These are phyloP conservation scores for Malus orientalis DNA, from an alignment of 306 rosid genomes.

Conservation along the genomic window DNA sequence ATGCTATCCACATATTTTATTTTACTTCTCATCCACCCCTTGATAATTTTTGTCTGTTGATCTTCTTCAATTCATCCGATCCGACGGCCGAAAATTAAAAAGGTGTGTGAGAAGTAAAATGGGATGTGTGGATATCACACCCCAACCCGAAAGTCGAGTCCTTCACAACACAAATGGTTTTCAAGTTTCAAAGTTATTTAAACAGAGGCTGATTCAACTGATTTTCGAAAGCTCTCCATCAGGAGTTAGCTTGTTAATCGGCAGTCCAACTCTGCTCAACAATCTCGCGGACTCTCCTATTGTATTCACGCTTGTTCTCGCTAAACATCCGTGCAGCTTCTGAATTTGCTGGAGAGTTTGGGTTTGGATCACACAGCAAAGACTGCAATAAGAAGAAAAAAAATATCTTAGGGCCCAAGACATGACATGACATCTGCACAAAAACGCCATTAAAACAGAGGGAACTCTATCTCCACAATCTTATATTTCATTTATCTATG, in stretches of 20 bases:
- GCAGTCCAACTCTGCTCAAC: slow-evolving; percentile 99
- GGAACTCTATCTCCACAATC: not conserved
- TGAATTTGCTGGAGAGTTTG: slow-evolving; percentile 95
- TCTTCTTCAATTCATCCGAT: too few relatives aligned
- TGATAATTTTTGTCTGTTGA: too few relatives aligned
- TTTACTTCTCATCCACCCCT: too few relatives aligned
- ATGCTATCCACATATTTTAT: accelerated
- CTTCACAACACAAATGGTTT: slow-evolving; percentile 38
- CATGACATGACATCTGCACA: not conserved
- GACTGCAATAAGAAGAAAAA: slow-evolving; percentile 52
- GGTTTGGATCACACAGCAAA: slow-evolving; percentile 93
- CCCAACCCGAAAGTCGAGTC: slow-evolving; percentile 11
- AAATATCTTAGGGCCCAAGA: not conserved
- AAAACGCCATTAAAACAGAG: not conserved
- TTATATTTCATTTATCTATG: not conserved
- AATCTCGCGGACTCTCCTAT: slow-evolving; percentile 75
- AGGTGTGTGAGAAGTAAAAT: too few relatives aligned
- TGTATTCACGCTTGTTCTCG: slow-evolving; percentile 94
- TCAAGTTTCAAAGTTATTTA: slow-evolving; percentile 40
- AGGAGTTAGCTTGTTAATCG: slow-evolving; percentile 37
- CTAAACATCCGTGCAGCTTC: slow-evolving; percentile 98
- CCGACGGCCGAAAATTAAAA: too few relatives aligned
- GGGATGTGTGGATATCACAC: too few relatives aligned
- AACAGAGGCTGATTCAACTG: slow-evolving; percentile 31
- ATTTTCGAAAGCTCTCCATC: slow-evolving; percentile 24